Base-by-base conservation (phyloP, 805 yeast species). In the Ogataea wickerhamii region DNA sequence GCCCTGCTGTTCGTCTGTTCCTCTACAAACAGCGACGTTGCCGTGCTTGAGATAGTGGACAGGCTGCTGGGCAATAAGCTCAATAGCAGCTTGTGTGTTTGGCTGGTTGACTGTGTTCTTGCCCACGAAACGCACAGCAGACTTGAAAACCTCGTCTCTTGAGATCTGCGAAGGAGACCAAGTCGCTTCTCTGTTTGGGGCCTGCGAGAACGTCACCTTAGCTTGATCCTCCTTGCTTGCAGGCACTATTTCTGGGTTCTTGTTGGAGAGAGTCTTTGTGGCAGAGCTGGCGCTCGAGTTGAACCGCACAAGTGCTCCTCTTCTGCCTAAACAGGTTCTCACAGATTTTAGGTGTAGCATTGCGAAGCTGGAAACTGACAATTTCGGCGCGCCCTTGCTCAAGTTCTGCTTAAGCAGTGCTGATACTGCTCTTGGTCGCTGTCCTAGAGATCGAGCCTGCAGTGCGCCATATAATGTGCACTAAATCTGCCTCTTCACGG, bases 71-170 rank as follows among this genome's bases (percentile, higher is more conserved):
- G 82, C 80, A 51, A 87, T 83, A 61, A 87, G 71, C 31, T 87
- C 93, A 54, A 87, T 87, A 39, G 94, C 95, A 28, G 94, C 85
- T 45, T 78, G 77, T 5, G 95, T 87, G 52, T 72, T 74, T 38
- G 95, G 95, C 64, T 86, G 93, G 31, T 65, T 56, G 5, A 65
- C 63, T 40, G 86, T 66, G 54, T 86, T 87, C 46, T 67, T 75
- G 52, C 84, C 94, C 34, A 80, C 75, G 53, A 86, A 86, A 50
- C 89, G 71, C 3, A 84, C 78, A 43, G 79, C 73, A 21, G 51
- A 60, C 37, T 72, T 60, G 55, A 75, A 64, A 16, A 79, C 76
- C 23, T 76, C 78, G 27, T 68, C 55, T 56, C 87, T 73, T 27
- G 80, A 66, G 37, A 66, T 72, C 64, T 87, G 95, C 5, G 80